A percentile compares a stretch with the other conserved stretches of the same genome.
phyloP scores from a whole-genome alignment of 495 filamentous ascomycete species.

The Pseudoneurospora amorphoporcata region DNA sequence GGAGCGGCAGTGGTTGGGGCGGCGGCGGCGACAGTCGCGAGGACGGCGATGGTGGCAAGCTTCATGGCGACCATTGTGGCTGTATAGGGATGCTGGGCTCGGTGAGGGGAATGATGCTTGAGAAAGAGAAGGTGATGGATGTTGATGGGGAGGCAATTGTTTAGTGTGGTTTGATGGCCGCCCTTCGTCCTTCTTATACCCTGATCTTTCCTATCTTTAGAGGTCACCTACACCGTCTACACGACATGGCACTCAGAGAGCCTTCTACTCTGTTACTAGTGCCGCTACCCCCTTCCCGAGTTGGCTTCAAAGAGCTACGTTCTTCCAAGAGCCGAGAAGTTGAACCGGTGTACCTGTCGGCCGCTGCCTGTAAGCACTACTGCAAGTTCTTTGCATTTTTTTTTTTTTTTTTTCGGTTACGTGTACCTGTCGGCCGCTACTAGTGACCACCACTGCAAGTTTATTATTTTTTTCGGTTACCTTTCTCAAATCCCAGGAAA shows the following conservation, averaged over 20 bases:
- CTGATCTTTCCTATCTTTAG: background rate
- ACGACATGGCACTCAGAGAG: background rate
- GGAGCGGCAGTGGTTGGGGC: background rate
- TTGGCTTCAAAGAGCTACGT: background rate
- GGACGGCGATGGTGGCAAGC: background rate
- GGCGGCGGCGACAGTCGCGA: background rate
- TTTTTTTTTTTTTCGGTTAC: too few species aligned
- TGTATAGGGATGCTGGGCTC: background rate
- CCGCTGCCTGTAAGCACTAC: background rate
- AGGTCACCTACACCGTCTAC: background rate
- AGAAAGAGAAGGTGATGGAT: background rate
- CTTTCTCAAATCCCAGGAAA: background rate
- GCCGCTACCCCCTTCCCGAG: background rate
- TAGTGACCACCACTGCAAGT: too few species aligned
- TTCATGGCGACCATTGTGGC: background rate
- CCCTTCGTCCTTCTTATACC: background rate
- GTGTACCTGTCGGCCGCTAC: too few species aligned
- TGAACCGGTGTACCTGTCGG: background rate
- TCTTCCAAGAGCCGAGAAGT: background rate
- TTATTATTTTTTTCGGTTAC: background rate
- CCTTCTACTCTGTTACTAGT: background rate
- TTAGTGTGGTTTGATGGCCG: background rate
- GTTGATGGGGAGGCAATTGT: background rate
- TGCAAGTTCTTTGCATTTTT: background rate
- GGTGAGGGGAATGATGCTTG: background rate